Percentiles rank a stretch among this genome's conserved stretches.
These are phyloP conservation scores for Rubia tinctorum DNA, from an alignment of 305 asterid genomes.

Conservation along the genomic window DNA sequence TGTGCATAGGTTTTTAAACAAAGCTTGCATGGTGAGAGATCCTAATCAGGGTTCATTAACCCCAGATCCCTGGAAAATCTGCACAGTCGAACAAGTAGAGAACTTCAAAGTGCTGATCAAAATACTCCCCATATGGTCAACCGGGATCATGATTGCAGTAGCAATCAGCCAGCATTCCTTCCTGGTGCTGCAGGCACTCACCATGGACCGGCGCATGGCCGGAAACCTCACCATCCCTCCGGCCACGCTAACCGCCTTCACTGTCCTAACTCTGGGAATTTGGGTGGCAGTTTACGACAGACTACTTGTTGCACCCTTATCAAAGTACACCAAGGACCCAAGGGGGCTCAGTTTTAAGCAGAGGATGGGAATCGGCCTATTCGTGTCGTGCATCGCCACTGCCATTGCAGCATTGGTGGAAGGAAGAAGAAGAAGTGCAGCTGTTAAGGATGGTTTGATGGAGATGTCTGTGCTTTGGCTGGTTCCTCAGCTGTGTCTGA, in stretches of 20 bases:
- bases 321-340: slow-evolving; percentile 43
- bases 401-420: slow-evolving; percentile 56
- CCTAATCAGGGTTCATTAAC: slow-evolving; percentile 40
- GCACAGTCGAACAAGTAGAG: slow-evolving; percentile 66
- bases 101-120: slow-evolving; percentile 52
- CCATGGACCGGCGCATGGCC: slow-evolving; percentile 42
- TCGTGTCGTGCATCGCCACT: slow-evolving; percentile 50
- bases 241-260: slow-evolving; percentile 43
- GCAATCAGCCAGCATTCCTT: slow-evolving; percentile 55
- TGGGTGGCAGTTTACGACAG: slow-evolving; percentile 66
- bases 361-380: slow-evolving; percentile 59
- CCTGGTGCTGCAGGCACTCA: slow-evolving; percentile 55
- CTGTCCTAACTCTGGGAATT: slow-evolving; percentile 38
- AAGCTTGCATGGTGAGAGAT: slow-evolving; percentile 50
- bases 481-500: slow-evolving; percentile 47
- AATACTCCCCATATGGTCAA: slow-evolving; percentile 71
- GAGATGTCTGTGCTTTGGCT: slow-evolving; percentile 69
- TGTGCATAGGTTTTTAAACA: slow-evolving; percentile 46
- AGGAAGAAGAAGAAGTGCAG: slow-evolving; percentile 40
- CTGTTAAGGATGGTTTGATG: slow-evolving; percentile 41
- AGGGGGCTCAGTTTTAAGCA: slow-evolving; percentile 47
- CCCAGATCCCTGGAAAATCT: slow-evolving; percentile 48
- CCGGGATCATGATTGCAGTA: slow-evolving; percentile 52
- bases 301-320: slow-evolving; percentile 40
- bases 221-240: slow-evolving; percentile 58